A percentile compares a stretch with the other conserved stretches of the same genome.
phyloP scores from a whole-genome alignment of 257 asterid genomes.

The Nicotiana attenuata region DNA sequence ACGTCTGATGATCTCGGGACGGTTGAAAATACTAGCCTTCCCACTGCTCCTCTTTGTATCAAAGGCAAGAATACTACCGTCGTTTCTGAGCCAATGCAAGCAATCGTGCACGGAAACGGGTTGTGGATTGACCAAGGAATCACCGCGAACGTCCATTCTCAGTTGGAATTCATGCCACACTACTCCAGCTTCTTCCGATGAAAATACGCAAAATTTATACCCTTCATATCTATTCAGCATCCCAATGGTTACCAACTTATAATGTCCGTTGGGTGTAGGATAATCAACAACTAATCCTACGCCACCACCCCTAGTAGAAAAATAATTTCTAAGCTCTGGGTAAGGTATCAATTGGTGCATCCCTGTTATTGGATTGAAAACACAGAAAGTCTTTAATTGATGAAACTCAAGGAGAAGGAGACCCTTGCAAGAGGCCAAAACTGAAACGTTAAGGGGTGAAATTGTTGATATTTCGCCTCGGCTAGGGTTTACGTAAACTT shows the following conservation, averaged over 20 bases:
- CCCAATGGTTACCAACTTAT: not conserved
- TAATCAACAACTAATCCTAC: not conserved
- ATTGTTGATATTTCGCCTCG: too few species aligned
- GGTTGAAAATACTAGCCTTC: not conserved
- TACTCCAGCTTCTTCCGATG: not conserved
- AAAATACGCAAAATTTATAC: not conserved
- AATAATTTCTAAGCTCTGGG: not conserved
- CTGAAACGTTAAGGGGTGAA: too few species aligned
- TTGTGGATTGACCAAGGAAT: not conserved
- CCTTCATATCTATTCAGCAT: not conserved
- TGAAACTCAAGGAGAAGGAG: too few species aligned
- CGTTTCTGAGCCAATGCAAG: not conserved
- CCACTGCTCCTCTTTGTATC: not conserved
- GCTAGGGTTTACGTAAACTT: too few species aligned
- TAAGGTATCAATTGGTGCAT: not conserved
- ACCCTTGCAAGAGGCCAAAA: not conserved
- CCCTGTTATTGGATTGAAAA: slow-evolving; percentile 6
- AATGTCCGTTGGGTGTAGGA: not conserved
- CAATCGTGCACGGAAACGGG: not conserved
- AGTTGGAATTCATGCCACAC: slow-evolving; percentile 2
- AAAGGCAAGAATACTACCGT: not conserved
- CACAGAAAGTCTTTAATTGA: too few species aligned
- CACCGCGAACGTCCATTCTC: not conserved
- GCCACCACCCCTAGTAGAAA: not conserved
- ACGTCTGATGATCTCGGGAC: not conserved